Conservation (phyloP, 2,329 filamentous ascomycete genomes). For the Thermomyces lanuginosus region DNA sequence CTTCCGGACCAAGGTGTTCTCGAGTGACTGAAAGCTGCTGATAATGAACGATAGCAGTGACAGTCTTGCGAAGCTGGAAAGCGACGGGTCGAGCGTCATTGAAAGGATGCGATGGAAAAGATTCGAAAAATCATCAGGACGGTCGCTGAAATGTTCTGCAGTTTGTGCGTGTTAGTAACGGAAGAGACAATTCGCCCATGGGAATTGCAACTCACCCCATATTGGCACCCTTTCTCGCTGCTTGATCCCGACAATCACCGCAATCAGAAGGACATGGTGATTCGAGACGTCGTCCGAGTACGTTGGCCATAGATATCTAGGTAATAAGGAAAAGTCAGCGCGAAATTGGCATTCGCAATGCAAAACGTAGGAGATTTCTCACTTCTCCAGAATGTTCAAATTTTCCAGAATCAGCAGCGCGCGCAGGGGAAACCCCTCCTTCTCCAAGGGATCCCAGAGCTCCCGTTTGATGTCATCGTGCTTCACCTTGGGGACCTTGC, state of each 20-base stretch:
- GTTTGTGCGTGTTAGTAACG: slow-evolving; percentile 3
- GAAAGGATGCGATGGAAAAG: slow-evolving; percentile 82
- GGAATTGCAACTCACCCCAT: slow-evolving; percentile 49
- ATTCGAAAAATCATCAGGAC: slow-evolving; percentile 66
- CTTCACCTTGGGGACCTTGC: slow-evolving; percentile 60
- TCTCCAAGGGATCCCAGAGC: slow-evolving; percentile 79
- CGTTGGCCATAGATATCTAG: slow-evolving; percentile 81
- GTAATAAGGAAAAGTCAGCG: slow-evolving; percentile 8
- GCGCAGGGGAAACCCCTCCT: slow-evolving; percentile 59
- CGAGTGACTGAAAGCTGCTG: slow-evolving; percentile 81
- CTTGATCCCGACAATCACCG: slow-evolving; percentile 75
- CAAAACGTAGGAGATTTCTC: slow-evolving; percentile 10
- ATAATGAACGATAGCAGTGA: slow-evolving; percentile 84
- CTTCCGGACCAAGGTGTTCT: slow-evolving; percentile 75
- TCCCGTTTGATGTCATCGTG: slow-evolving; percentile 66
- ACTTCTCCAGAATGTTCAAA: slow-evolving; percentile 76
- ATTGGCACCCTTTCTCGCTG: slow-evolving; percentile 69
- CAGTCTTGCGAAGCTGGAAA: slow-evolving; percentile 52
- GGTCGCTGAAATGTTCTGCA: slow-evolving; percentile 56
- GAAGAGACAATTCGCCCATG: slow-evolving; percentile 1
- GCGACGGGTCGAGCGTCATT: slow-evolving; percentile 58
- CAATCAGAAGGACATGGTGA: slow-evolving; percentile 75
- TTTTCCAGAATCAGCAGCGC: slow-evolving; percentile 74
- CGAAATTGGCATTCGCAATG: slow-evolving; percentile 4
- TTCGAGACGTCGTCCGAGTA: slow-evolving; percentile 82